Evolutionary conservation across 371 early-diverging fungal species (phyloP).

Genomic region (Syncephalis fuscata): DNA sequence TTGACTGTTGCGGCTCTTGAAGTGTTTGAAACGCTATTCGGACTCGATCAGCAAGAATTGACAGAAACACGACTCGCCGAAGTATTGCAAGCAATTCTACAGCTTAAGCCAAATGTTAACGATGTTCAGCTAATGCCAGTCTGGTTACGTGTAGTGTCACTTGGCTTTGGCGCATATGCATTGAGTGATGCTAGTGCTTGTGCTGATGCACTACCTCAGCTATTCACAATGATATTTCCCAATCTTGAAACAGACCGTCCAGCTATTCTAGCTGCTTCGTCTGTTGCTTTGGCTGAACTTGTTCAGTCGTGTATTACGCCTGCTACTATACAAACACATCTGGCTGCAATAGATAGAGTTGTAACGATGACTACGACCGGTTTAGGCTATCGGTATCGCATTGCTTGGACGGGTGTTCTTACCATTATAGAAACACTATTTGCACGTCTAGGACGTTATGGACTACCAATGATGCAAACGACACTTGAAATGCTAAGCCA

Average conservation of each 20-base stretch:
- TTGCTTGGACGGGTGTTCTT: constrained; percentile 71
- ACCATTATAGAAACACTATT: constrained; percentile 57
- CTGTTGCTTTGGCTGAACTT: constrained; percentile 48
- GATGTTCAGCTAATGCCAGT: constrained; percentile 63
- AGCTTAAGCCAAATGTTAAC: constrained; percentile 68
- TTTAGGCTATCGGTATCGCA: constrained; percentile 55
- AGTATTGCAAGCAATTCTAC: constrained; percentile 29
- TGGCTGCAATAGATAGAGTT: constrained; percentile 16
- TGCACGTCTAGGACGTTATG: constrained; percentile 41
- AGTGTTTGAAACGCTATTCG: constrained; percentile 50
- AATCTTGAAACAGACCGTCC: constrained; percentile 50
- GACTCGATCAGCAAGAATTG: constrained; percentile 37
- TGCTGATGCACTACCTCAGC: constrained; percentile 35
- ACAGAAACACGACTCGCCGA: constrained; percentile 15
- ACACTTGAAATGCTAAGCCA: constrained; percentile 48
- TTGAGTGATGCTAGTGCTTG: constrained; percentile 25
- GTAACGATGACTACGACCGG: constrained; percentile 24
- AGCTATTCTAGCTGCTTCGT: constrained; percentile 30
- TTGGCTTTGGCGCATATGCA: constrained; percentile 49
- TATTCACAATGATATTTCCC: constrained; percentile 54
- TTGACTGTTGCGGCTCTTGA: constrained; percentile 72
- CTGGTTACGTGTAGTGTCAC: constrained; percentile 71
- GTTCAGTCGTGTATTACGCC: constrained; percentile 50
- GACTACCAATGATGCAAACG: constrained; percentile 42
- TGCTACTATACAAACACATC: constrained; percentile 34